Conservation (phyloP, 2,329 filamentous ascomycete species). For the Rhinocladiella mackenziei region DNA sequence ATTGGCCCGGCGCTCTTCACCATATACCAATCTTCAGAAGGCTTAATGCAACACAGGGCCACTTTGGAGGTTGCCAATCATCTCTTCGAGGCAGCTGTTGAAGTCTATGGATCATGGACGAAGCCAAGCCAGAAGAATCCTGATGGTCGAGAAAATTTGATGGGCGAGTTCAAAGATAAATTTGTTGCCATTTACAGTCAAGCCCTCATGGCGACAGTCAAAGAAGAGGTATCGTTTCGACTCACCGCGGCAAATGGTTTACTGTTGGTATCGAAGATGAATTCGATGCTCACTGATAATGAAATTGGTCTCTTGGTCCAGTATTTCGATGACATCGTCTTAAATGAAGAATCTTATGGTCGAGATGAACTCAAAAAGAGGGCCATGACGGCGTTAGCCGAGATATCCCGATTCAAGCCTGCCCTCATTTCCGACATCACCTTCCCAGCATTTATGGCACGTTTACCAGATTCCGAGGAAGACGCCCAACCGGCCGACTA, state of each 20-base stretch:
- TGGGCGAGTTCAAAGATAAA: conserved; percentile 48
- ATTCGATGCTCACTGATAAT: conserved; percentile 48
- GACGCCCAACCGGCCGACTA: conserved; percentile 45
- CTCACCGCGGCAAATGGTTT: conserved; percentile 47
- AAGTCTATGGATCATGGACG: conserved; percentile 55
- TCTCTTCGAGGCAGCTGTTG: conserved; percentile 55
- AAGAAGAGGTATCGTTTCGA: conserved; percentile 51
- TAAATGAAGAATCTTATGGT: conserved; percentile 55
- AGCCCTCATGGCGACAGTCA: conserved; percentile 50
- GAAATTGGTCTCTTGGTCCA: conserved; percentile 53
- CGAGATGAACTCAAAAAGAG: conserved; percentile 56
- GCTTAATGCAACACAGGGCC: conserved; percentile 59
- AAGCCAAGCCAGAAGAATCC: conserved; percentile 37
- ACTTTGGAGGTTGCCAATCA: conserved; percentile 59
- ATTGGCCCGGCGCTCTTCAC: conserved; percentile 56
- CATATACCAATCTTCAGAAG: conserved; percentile 58
- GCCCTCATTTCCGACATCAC: conserved; percentile 61
- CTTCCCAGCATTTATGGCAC: conserved; percentile 63
- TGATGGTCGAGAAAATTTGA: conserved; percentile 38
- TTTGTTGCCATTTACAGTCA: conserved; percentile 54
- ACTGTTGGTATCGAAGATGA: conserved; percentile 44
- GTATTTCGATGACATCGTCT: conserved; percentile 58
- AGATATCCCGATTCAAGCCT: conserved; percentile 60
- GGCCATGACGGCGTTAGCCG: conserved; percentile 56
- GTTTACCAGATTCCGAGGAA: conserved; percentile 56